Evolutionary conservation across 495 filamentous ascomycete species (phyloP), one percentile per base, ranked within the genome.

Genomic region (Haplographium delicatum): DNA sequence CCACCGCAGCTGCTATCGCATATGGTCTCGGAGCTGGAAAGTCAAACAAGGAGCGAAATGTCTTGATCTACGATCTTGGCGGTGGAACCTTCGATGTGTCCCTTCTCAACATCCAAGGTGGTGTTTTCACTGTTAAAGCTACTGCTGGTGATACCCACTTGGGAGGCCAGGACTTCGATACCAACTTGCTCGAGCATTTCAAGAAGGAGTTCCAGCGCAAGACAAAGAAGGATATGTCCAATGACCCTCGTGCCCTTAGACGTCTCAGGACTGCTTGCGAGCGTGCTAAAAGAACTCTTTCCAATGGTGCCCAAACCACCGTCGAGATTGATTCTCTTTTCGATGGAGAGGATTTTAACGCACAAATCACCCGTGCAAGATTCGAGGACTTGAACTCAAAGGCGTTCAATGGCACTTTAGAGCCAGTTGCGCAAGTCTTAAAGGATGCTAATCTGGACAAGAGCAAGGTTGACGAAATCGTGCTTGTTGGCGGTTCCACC

Each of bases 41-140:
- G 83, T 79, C 80, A 34, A 82, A 83, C 73, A 95, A 94, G 76
- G 93, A 96, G 81, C 88, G 93, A 60, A 95, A 98, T 70, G 94
- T 97, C 58, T 82, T 98, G 57, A 97, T 98, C 76, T 98, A 96
- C 80, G 93, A 98, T 80, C 77, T 98, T 51, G 94, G 93, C 80
- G 93, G 94, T 81, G 93, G 93, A 80, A 97, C 94, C 67, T 98
- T 97, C 75, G 93, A 97, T 95, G 94, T 98, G 15, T 96, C 91
- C 44, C 89, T 97, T 46, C 79, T 97, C 45, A 95, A 91, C 72
- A 97, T 97, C 65, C 90, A 97, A 74, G 91, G 95, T 73, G 93
- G 93, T 82, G 94, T 97, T 71, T 97, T 97, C 81, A 95, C 95
- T 64, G 93, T 98, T 68, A 95, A 91, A 80, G 87, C 93, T 28